Conservation (phyloP, 2,329 filamentous ascomycete species). For the Talaromyces albobiverticillius region DNA sequence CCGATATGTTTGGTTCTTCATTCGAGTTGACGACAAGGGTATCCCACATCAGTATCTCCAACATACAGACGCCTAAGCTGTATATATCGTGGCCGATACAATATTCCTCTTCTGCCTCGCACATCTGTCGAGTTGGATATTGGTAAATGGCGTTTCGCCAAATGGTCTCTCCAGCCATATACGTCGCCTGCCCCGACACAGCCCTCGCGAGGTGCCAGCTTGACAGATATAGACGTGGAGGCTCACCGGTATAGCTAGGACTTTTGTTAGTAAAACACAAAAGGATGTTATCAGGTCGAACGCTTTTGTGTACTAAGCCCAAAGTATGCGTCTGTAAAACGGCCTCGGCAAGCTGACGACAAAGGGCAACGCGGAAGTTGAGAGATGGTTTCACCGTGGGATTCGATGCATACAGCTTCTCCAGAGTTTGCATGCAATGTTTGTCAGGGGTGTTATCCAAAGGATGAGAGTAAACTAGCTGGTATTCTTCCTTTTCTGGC, state of each 20-base stretch:
- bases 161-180: conserved; percentile 34
- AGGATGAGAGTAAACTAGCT: not conserved
- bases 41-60: conserved; percentile 48
- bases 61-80: conserved; percentile 52
- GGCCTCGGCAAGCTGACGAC: conserved; percentile 23
- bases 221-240: conserved; percentile 38
- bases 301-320: conserved; percentile 34
- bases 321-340: conserved; percentile 27
- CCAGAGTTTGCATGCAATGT: not conserved
- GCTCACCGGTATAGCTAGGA: conserved; percentile 15
- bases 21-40: conserved; percentile 22
- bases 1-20: not conserved
- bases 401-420: not conserved
- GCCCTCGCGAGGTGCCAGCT: conserved; percentile 41
- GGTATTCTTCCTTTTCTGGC: not conserved
- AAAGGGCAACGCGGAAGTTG: not conserved
- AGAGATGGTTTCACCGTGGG: not conserved
- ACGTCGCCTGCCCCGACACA: conserved; percentile 42
- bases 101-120: conserved; percentile 38
- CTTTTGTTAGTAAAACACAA: conserved; percentile 21
- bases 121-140: conserved; percentile 49
- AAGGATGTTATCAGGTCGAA: conserved; percentile 32
- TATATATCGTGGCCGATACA: conserved; percentile 58
- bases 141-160: not conserved
- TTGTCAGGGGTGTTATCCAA: not conserved